Evolutionary conservation across 2,329 filamentous ascomycete genomes (phyloP), one percentile per base, ranked within the genome.

Genomic region (Monosporascus sp.): DNA sequence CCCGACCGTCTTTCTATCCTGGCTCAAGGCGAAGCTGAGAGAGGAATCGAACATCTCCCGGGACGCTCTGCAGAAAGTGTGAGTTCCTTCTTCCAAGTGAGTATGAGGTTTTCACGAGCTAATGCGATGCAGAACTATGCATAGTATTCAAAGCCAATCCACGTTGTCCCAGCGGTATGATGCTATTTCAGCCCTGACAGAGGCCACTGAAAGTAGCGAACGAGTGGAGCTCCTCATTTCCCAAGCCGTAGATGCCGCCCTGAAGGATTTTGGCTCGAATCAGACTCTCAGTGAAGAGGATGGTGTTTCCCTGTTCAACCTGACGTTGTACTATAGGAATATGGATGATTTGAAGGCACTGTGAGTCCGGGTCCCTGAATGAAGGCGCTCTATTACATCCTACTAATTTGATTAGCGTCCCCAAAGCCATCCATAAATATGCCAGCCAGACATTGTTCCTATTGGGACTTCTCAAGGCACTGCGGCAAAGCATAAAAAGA

Each of bases 291-390:
- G 43, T 18, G 58, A 56, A 9, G 53, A 58, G 35, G 58, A 62
- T n/a, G 60, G 58, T 3, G 38, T 43, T 18, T 55, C 57, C 18
- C 27, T 60, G 20, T 57, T 59, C 20, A 47, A 59, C 5, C 24
- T 62, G 3, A 35, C 48, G 6, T 41, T 52, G 37, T 53, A 55
- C 38, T 37, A 55, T 20, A 24, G 43, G 38, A 47, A 44, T 25
- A 51, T 53, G 7, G 48, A 55, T 7, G 37, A 51, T 31, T 25
- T 62, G 18, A 54, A 62, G 31, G 49, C 48, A 6, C 27, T 35
- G 60, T 60, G n/a, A 60, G 60, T 56, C 7, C 11, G 2, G n/a
- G 20, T 6, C 22, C 15, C n/a, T n/a, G 5, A 27, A 18, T 24
- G 17, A 46, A 27, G n/a, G 37, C 22, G 38, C 39, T 20, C 18